Evolutionary conservation across 306 rosid species (phyloP), one percentile per base, ranked within the genome.

Genomic region (Vigna hirtella): DNA sequence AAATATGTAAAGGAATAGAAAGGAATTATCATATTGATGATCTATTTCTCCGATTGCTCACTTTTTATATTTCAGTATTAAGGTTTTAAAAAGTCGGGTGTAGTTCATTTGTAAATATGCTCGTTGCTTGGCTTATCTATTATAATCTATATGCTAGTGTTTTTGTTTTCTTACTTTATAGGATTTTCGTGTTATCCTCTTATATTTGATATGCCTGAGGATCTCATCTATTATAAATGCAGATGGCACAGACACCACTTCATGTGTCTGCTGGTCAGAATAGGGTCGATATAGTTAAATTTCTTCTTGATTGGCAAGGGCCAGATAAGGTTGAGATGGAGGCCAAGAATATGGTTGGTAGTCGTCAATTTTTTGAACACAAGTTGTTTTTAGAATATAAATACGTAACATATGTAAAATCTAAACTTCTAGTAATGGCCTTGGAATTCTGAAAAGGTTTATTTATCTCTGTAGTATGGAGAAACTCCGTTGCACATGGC

Each of bases 401-500:
- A 26, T 75, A 15, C 65, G 59, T 45, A 48, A 43, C 45, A 28
- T 70, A 17, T 70, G 66, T 34, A 38, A 64, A 10, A 69, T 64
- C 55, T 49, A 55, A 55, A 80, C 9, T 55, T 66, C 28, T 8
- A 26, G 77, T 62, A 12, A 65, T 6, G 69, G 74, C 30, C 70
- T 24, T 9, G 43, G 77, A 50, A 58, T 65, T 32, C 68, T 28
- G 30, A 61, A 51, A 61, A 45, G 32, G 43, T 64, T 51, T 24
- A 30, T 42, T 73, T 56, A 18, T 73, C 58, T 34, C 76, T 83
- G 80, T 87, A 94, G 98, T 91, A 91, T 72, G 98, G 98, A 63
- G 98, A 94, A 87, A 90, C 98, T 58, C 98, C 98, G 1, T 79
- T 94, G 87, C 98, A 94, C 88, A 92, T 90, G 97, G 98, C 98